These are phyloP conservation scores for Colletotrichum tanaceti DNA, from an alignment of 2,329 filamentous ascomycete species.

Conservation along the genomic window DNA sequence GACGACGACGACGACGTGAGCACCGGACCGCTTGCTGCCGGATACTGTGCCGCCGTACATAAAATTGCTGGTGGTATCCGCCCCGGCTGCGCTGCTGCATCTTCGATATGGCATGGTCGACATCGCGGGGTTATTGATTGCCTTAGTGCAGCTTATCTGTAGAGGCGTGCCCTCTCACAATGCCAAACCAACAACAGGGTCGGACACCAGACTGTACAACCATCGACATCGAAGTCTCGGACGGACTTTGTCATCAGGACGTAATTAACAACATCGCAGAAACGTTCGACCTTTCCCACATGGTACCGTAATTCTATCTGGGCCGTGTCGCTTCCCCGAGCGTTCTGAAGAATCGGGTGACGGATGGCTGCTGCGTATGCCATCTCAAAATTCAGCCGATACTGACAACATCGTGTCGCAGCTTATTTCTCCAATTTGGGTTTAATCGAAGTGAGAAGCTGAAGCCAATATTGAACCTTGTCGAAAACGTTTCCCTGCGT, in stretches of 20 bases:
- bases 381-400: slow-evolving; percentile 20
- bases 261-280: not conserved
- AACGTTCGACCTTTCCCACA: not conserved
- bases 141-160: not conserved
- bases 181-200: not conserved
- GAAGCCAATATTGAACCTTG: not conserved
- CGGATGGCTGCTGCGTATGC: slow-evolving; percentile 7
- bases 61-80: slow-evolving; percentile 15
- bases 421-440: slow-evolving; percentile 20
- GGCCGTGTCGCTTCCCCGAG: slow-evolving; percentile 2
- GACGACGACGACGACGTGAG: slow-evolving; percentile 20
- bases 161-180: not conserved
- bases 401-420: slow-evolving; percentile 5
- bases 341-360: slow-evolving; percentile 3
- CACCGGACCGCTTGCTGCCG: slow-evolving; percentile 24
- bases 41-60: slow-evolving; percentile 25
- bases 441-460: slow-evolving; percentile 20
- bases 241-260: not conserved
- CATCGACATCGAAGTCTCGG: not conserved
- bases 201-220: not conserved
- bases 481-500: not conserved
- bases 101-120: slow-evolving; percentile 1
- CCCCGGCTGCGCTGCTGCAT: slow-evolving; percentile 24
- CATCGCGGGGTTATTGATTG: no score
- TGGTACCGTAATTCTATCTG: not conserved